Base-by-base conservation (phyloP, 2,329 filamentous ascomycete species). In the Alternaria consortialis region DNA sequence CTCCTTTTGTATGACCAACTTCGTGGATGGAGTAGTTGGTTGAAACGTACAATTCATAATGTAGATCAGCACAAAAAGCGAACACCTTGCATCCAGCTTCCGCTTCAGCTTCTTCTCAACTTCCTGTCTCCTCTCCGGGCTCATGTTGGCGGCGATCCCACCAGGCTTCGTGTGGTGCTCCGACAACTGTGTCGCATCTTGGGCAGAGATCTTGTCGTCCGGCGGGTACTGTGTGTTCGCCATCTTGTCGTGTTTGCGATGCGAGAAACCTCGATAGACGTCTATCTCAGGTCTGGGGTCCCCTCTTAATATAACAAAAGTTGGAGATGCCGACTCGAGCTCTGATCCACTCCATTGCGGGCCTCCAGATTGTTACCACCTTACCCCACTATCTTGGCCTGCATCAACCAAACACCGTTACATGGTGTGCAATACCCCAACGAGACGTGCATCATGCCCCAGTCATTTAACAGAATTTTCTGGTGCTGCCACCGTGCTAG, bases 71-170 rank as follows among this genome's bases (percentile, higher is more conserved):
- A 78, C 74, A 50, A 78, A 77, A 27, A 76, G 52, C 17, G 68
- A 72, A 53, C 74, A 78, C 53, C 74, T 65, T 34, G 63, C 44
- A 50, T 78, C 75, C 52, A 78, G 53, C 63, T 78, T 78, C 53
- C 71, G 62, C 63, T 77, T 77, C 69, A 78, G 53, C 37, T 29
- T 65, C 67, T 77, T 77, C 69, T 78, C 75, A 7, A 78, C 75
- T 44, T 67, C 47, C 40, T 48, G 62, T 31, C 75, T 65, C 29
- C 68, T 64, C 63, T 77, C 74, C 2, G 74, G 74, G 17, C 64
- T 64, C 70, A 77, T 68, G n/a, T 60, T 69, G 40, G 69, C 67
- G 15, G 67, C 70, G 9, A 69, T 57, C 0, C 64, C 64, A 54
- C 43, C 57, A n/a, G 50, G 29, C 17, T 65, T 65, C 6, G 37